Base-by-base conservation (phyloP, 257 asterid species). In the Solanum arcanum region DNA sequence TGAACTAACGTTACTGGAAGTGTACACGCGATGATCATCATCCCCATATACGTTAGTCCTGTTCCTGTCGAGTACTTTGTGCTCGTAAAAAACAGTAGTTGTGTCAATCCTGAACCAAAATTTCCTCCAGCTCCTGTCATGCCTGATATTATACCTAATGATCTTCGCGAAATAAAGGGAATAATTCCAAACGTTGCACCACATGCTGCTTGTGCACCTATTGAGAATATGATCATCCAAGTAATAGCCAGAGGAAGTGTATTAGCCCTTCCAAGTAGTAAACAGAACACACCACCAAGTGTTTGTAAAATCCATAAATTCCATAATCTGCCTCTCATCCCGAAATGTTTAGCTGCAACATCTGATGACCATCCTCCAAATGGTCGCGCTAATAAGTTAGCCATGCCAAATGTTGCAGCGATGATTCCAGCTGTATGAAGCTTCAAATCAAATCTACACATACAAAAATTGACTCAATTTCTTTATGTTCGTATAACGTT, bases 301-400 rank as follows among this genome's bases (percentile, higher is more conserved):
- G 94, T 92, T 86, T 94, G 95, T 12, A 89, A 86, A 25, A 69
- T 85, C 95, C 95, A 93, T 2, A 94, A 92, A 0, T 76, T 86
- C 97, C 95, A 94, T 2, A 94, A 60, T 35, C 97, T 89, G 0
- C 97, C 97, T 39, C 97, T 89, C 97, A 94, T 94, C 1, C 97
- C 97, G 12, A 94, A 91, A 15, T 12, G 25, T 20, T 86, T 74
- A 0, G 92, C 94, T 2, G 91, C 87, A 16, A 73, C 15, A 47
- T 94, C 97, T 0, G 97, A 94, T 6, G 92, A 88, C 11, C 13
- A 91, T 2, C 95, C 97, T 0, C 97, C 95, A 1, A 92, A 90
- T 0, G 97, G 97, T 5, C 97, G 92, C 14, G 97, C 89, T 0
- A 89, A 37, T 3, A 92, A 86, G 77, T 94, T 94, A 1, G 95